These are phyloP conservation scores for Talinum fruticosum DNA, from an alignment of 148 eudicot genomes.

Conservation along the genomic window DNA sequence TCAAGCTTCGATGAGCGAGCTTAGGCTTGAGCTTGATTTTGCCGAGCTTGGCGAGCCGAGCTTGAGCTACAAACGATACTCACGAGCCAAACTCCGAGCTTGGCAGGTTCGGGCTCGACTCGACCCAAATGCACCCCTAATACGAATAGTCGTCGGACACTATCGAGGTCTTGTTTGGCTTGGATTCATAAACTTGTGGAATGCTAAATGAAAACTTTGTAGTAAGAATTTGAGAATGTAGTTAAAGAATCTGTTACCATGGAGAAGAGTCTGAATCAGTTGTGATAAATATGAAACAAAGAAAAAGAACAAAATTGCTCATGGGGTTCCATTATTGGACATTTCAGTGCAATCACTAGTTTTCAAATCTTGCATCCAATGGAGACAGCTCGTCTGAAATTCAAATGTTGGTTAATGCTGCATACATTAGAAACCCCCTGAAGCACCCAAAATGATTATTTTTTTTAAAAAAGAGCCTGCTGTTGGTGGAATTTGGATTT, in stretches of 20 bases:
- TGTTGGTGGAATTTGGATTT: not conserved
- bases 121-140: too few species aligned
- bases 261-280: not conserved
- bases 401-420: not conserved
- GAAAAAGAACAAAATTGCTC: not conserved
- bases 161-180: not conserved
- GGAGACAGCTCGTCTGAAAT: not conserved
- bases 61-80: too few species aligned
- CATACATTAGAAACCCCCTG: not conserved
- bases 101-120: too few species aligned
- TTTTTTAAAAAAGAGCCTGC: not conserved
- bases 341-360: not conserved
- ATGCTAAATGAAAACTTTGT: not conserved
- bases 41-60: too few species aligned
- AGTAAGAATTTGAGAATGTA: not conserved
- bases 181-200: not conserved
- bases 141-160: not conserved
- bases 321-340: not conserved
- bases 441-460: not conserved
- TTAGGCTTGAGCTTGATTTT: too few species aligned
- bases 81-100: too few species aligned
- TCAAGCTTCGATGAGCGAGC: too few species aligned
- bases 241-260: not conserved
- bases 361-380: not conserved
- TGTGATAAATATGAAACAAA: not conserved